A percentile compares a stretch with the other conserved stretches of the same genome.
These are phyloP conservation scores for Yamadazyma laniorum DNA, from an alignment of 805 yeast species.

Conservation along the genomic window DNA sequence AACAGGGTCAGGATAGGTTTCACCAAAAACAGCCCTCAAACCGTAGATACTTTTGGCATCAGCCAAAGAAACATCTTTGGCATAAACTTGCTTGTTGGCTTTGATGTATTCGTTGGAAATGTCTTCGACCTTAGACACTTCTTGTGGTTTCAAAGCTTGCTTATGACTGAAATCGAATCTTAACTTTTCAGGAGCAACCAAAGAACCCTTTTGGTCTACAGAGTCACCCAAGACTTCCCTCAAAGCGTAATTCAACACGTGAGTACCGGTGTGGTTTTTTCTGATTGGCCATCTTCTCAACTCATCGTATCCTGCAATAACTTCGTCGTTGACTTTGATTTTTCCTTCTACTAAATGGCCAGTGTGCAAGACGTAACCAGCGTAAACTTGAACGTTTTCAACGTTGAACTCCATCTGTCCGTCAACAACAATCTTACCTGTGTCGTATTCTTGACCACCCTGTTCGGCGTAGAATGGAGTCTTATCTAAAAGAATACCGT, in stretches of 20 bases:
- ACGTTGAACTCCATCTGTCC: constrained; percentile 86
- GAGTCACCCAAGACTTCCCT: constrained; percentile 83
- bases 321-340: constrained; percentile 62
- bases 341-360: constrained; percentile 80
- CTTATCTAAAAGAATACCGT: constrained; percentile 81
- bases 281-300: constrained; percentile 94
- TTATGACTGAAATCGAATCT: constrained; percentile 96
- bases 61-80: constrained; percentile 77
- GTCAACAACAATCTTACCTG: constrained; percentile 88
- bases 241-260: constrained; percentile 84
- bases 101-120: constrained; percentile 72
- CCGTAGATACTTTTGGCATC: constrained; percentile 76
- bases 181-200: constrained; percentile 91
- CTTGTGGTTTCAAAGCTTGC: constrained; percentile 70
- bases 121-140: constrained; percentile 72
- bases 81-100: constrained; percentile 67
- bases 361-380: constrained; percentile 94
- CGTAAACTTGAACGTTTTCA: constrained; percentile 87
- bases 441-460: constrained; percentile 98
- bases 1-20: constrained; percentile 98
- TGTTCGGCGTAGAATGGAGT: constrained; percentile 98
- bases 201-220: constrained; percentile 94
- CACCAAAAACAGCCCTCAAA: constrained; percentile 97
- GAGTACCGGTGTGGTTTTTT: constrained; percentile 98
- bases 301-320: constrained; percentile 88